Evolutionary conservation across 2,329 filamentous ascomycete genomes (phyloP), one percentile per base, ranked within the genome.

Genomic region (Didymosphaeria variabile): DNA sequence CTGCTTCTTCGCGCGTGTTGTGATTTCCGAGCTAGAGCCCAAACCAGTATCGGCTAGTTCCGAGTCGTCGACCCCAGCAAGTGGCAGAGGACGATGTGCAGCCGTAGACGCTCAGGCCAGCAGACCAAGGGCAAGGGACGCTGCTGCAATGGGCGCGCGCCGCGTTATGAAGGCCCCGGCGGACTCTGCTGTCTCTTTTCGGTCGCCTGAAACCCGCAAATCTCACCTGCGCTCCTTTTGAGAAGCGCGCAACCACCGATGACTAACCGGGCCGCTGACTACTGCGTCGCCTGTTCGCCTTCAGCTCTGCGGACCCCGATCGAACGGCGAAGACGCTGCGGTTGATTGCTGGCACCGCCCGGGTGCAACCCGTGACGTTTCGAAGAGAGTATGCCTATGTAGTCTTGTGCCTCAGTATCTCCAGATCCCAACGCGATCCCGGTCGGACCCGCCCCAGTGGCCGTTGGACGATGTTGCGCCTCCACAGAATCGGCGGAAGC

Each of bases 1-100:
- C 75, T 69, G 62, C 71, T 74, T 66, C 67, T 68, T 67, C 72
- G 74, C 74, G 73, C 72, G 73, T 74, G 72, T 74, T 72, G 71
- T 66, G 60, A 66, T 64, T 69, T 66, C 46, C 29, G 38, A 65
- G 67, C 73, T 75, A 74, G 66, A 13, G 46, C 65, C 71, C 29
- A 46, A 67, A 62, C n/a, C 49, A 56, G 68, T 45, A 54, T 68
- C 70, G 72, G 68, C 60, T 70, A 56, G 50, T 63, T 67, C 67
- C 67, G 67, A 66, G 58, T 69, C 59, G 64, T 63, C 47, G 42
- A 51, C 42, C 58, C 58, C 56, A 58, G 63, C 54, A 58, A 57
- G 42, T 49, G 58, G 40, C 58, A 40, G 52, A 36, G 26, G 31
- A 51, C 21, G 52, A 59, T 55, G 52, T 45, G 58, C 45, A 59